Evolutionary conservation across 2,329 filamentous ascomycete species (phyloP).

Genomic region (Teratosphaeria viscida): DNA sequence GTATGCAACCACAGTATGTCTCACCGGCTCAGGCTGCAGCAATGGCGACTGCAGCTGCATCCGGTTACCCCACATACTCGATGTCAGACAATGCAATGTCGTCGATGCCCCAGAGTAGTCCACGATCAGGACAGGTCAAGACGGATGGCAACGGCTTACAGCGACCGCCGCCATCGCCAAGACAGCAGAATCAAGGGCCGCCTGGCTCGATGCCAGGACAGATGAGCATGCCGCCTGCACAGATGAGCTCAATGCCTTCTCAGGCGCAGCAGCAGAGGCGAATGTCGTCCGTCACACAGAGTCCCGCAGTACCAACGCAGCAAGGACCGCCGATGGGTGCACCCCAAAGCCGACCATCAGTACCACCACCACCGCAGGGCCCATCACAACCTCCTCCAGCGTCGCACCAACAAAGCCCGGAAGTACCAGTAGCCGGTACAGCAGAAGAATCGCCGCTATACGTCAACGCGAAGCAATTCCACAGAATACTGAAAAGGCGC

Average conservation of each 20-base stretch:
- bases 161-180: conserved; percentile 63
- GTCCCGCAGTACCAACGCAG: conserved; percentile 44
- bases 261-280: conserved; percentile 37
- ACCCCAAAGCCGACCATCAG: not conserved
- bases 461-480: conserved; percentile 97
- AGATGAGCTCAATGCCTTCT: conserved; percentile 41
- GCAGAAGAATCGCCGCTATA: conserved; percentile 91
- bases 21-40: conserved; percentile 79
- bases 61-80: conserved; percentile 63
- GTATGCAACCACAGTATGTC: conserved; percentile 68
- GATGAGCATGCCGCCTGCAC: conserved; percentile 43
- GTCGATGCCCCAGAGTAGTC: conserved; percentile 58
- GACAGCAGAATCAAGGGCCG: conserved; percentile 51
- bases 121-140: conserved; percentile 62
- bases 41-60: conserved; percentile 87
- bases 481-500: conserved; percentile 87
- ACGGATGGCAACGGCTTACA: conserved; percentile 41
- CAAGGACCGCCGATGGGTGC: conserved; percentile 41
- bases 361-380: conserved; percentile 44
- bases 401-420: conserved; percentile 40
- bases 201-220: conserved; percentile 35
- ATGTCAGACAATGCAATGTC: conserved; percentile 56
- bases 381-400: conserved; percentile 63
- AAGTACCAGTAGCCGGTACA: conserved; percentile 50
- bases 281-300: conserved; percentile 59